These are phyloP conservation scores for Aspergillus udagawae DNA, from an alignment of 2,329 filamentous ascomycete species.

Conservation along the genomic window DNA sequence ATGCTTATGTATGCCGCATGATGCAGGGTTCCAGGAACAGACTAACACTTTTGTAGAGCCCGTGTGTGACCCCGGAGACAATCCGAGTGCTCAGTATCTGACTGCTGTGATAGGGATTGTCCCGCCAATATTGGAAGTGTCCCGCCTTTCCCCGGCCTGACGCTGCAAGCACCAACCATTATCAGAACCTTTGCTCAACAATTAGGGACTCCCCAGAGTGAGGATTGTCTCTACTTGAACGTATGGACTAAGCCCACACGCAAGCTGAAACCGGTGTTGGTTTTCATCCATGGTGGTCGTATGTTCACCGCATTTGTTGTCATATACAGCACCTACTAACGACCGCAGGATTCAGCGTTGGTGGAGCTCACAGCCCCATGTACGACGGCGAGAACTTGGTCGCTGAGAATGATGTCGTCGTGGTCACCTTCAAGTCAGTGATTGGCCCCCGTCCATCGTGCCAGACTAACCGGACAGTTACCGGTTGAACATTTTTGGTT, in stretches of 20 bases:
- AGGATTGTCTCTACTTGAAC: conserved; percentile 36
- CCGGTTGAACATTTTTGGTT: conserved; percentile 42
- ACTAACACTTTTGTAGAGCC: conserved; percentile 8
- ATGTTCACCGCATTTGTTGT: conserved; percentile 8
- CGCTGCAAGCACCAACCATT: conserved; percentile 16
- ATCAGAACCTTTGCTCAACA: conserved; percentile 18
- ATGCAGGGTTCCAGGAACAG: not conserved
- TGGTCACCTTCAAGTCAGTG: conserved; percentile 39
- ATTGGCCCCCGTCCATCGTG: not conserved
- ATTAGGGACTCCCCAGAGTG: conserved; percentile 24
- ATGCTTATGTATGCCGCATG: conserved; percentile 9
- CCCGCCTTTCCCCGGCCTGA: conserved; percentile 19
- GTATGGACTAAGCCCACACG: conserved; percentile 25
- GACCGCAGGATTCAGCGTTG: conserved; percentile 30
- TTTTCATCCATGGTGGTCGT: conserved; percentile 42
- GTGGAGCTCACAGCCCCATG: conserved; percentile 34
- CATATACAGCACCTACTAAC: not conserved
- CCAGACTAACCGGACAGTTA: conserved; percentile 20
- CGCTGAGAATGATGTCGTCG: conserved; percentile 36
- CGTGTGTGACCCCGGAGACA: conserved; percentile 3
- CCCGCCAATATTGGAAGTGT: conserved; percentile 14
- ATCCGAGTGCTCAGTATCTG: not conserved
- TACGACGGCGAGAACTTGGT: conserved; percentile 36
- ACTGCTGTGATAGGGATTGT: conserved; percentile 17
- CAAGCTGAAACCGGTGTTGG: conserved; percentile 34